phyloP scores from a whole-genome alignment of 2,329 filamentous ascomycete genomes.

The Trichoderma aggressivum region DNA sequence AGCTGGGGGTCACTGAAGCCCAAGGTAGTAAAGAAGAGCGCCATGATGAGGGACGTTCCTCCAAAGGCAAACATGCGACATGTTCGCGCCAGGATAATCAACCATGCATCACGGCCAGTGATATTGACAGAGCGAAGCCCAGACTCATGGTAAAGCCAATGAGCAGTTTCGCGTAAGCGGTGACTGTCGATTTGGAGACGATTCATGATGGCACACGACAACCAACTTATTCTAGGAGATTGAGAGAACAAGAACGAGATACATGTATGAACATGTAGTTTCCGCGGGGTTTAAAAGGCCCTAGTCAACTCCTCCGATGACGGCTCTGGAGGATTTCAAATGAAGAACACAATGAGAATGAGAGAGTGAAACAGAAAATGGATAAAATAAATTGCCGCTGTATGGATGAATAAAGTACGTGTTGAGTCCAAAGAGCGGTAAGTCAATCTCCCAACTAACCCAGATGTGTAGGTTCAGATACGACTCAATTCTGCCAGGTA shows the following conservation, averaged over 20 bases:
- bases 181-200: neutral
- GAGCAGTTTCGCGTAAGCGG: neutral
- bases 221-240: neutral
- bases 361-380: neutral
- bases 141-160: slow-evolving; percentile 43
- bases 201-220: neutral
- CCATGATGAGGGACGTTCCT: slow-evolving; percentile 57
- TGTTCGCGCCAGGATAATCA: slow-evolving; percentile 51
- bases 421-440: neutral
- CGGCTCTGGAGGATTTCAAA: neutral
- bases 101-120: slow-evolving; percentile 48
- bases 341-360: neutral
- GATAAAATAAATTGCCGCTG: neutral
- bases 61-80: slow-evolving; percentile 63
- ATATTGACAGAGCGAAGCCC: slow-evolving; percentile 45
- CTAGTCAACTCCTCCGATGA: neutral
- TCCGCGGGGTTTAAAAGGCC: neutral
- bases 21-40: slow-evolving; percentile 57
- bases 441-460: neutral
- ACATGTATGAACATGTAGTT: neutral
- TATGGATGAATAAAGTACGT: too few species aligned
- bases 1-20: slow-evolving; percentile 55
- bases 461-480: neutral
- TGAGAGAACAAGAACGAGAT: neutral
- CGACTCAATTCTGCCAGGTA: neutral